phyloP scores from a whole-genome alignment of 805 yeast genomes.

The Clavispora vitiphila region DNA sequence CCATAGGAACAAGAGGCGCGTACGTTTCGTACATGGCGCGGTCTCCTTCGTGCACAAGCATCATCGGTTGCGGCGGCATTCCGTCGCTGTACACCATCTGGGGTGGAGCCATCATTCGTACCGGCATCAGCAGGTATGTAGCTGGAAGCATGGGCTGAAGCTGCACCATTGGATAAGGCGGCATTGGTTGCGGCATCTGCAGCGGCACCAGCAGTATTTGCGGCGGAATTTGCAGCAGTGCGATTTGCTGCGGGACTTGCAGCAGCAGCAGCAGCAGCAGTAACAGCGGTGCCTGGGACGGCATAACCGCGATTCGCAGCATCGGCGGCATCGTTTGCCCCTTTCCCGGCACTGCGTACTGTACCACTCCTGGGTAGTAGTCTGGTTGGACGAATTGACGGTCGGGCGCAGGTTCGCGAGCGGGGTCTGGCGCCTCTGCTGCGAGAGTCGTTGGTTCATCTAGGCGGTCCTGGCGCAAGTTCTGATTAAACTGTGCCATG shows the following conservation, averaged over 20 bases:
- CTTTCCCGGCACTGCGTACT: background rate
- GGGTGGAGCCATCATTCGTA: background rate
- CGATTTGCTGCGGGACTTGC: background rate
- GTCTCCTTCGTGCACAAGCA: background rate
- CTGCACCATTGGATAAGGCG: constrained; percentile 3
- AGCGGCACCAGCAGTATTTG: background rate
- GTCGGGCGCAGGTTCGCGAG: background rate
- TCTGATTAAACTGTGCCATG: constrained; percentile 45
- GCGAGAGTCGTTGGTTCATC: constrained; percentile 3
- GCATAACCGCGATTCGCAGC: background rate
- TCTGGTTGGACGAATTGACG: background rate
- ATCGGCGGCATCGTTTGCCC: background rate
- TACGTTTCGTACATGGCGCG: background rate
- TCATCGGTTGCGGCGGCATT: background rate
- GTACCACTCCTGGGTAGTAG: background rate
- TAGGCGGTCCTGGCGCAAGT: constrained; percentile 19
- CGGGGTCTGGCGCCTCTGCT: background rate
- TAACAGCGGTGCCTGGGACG: background rate
- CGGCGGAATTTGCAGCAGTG: background rate
- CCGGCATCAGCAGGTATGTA: background rate
- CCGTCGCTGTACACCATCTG: background rate
- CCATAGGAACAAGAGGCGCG: background rate
- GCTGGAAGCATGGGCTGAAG: constrained; percentile 1
- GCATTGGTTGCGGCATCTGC: background rate
- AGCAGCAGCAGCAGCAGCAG: background rate